Base-by-base conservation (phyloP, 2,329 filamentous ascomycete genomes). In the Sarocladiaceae sp. region DNA sequence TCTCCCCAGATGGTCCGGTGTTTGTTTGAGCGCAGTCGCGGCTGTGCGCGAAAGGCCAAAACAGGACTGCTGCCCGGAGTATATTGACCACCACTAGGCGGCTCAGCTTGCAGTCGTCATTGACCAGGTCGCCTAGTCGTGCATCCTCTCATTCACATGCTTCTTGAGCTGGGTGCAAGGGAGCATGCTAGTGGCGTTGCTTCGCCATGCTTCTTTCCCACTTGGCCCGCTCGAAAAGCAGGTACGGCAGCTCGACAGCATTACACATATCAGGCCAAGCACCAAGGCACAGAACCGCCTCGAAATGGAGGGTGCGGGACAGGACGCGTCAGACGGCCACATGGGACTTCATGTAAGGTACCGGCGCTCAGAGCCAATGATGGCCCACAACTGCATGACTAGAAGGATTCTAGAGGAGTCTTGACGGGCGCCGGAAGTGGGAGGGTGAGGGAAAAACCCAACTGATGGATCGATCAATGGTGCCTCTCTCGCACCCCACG, bases 301-400 rank as follows among this genome's bases (percentile, higher is more conserved):
- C 39, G 27, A 23, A 37, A 23, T 41, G 33, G 46, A 44, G 39
- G 47, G 44, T 47, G 46, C 51, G 53, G 41, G 21, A 49, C 52
- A 53, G 51, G 53, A 56, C 63, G 62, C 64, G 59, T 64, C 54
- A 64, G 53, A 55, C 56, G 51, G 56, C 62, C 64, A 66, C 61
- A 65, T 66, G 61, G 60, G 55, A 51, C 27, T 24, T 47, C 47
- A 56, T 62, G 62, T 59, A 63, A 68, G 66, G 66, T 61, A 68
- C 66, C 63, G 62, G 63, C 15, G n/a, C 7, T 11, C 15, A 11
- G n/a, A 23, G n/a, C 37, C 37, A 41, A 41, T 41, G 23, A 16
- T 16, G 37, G 6, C 9, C 11, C 23, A 24, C 16, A 13, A 23
- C 23, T 13, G 3, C 6, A 41, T 27, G 37, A 29, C 43, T 44